Percentiles rank a stretch among this genome's conserved stretches.
Evolutionary conservation across 163 green algal species (phyloP).

Genomic region (Scenedesmus sp.): DNA sequence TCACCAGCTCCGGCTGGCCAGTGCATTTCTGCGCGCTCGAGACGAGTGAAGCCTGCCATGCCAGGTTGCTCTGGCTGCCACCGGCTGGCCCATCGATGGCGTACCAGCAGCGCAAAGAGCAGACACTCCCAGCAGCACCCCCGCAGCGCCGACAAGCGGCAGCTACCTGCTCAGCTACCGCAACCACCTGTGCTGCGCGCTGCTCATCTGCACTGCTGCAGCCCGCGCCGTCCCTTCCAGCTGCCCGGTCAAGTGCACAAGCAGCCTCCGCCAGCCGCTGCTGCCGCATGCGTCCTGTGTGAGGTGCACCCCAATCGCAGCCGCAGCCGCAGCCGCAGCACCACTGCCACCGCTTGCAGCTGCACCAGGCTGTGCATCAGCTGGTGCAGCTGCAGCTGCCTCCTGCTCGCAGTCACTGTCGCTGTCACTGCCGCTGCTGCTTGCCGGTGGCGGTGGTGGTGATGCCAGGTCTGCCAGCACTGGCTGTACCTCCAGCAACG

Average conservation of each 20-base stretch:
- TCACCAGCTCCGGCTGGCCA: background rate
- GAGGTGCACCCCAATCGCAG: background rate
- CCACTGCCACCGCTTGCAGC: background rate
- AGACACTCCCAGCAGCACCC: background rate
- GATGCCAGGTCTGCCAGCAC: conserved; percentile 57
- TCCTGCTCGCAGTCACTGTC: background rate
- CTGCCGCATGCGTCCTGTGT: background rate
- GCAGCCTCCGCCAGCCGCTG: background rate
- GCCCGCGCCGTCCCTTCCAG: background rate
- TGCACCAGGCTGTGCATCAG: background rate
- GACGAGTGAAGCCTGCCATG: background rate
- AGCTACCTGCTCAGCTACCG: background rate
- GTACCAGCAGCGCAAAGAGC: conserved; percentile 34
- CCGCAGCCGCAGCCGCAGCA: background rate
- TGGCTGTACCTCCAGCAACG: conserved; percentile 76
- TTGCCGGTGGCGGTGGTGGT: conserved; percentile 31
- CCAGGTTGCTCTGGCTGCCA: background rate
- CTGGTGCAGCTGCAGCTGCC: background rate
- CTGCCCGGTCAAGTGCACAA: background rate
- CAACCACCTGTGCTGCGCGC: background rate
- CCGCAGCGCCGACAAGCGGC: background rate
- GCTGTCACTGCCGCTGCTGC: conserved; percentile 18
- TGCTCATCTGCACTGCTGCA: background rate
- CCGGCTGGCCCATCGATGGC: background rate
- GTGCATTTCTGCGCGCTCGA: background rate